Percentiles rank a stretch among this genome's conserved stretches.
Conservation (phyloP, 2,329 filamentous ascomycete genomes). For the Colletotrichum liaoningense region DNA sequence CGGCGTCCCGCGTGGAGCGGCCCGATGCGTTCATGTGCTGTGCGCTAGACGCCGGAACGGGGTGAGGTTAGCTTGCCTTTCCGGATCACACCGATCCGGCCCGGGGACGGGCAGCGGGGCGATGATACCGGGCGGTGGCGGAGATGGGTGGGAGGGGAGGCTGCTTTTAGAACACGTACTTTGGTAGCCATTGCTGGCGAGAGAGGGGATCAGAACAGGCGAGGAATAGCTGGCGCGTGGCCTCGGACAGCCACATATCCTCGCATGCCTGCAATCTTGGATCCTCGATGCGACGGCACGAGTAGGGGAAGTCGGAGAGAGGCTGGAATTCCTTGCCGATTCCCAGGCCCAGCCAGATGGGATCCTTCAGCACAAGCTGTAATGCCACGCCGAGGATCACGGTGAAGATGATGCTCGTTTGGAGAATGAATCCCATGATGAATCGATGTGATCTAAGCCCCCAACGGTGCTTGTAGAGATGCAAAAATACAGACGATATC, state of each 20-base stretch:
- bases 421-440: slow-evolving; percentile 17
- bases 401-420: slow-evolving; percentile 29
- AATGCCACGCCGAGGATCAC: slow-evolving; percentile 36
- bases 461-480: background rate
- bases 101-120: no score
- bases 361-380: slow-evolving; percentile 37
- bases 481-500: background rate
- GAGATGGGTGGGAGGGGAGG: background rate
- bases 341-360: slow-evolving; percentile 38
- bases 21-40: slow-evolving; percentile 41
- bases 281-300: slow-evolving; percentile 43
- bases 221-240: slow-evolving; percentile 44
- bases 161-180: slow-evolving; percentile 31
- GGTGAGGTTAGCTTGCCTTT: background rate
- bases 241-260: slow-evolving; percentile 47
- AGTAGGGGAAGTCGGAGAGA: slow-evolving; percentile 43
- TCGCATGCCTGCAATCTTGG: slow-evolving; percentile 43
- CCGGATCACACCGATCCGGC: background rate
- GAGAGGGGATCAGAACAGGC: slow-evolving; percentile 41
- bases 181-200: slow-evolving; percentile 41
- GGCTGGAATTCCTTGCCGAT: slow-evolving; percentile 41
- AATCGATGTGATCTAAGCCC: background rate
- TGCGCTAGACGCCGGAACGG: background rate
- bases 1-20: slow-evolving; percentile 44
- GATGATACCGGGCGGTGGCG: background rate